Base-by-base conservation (phyloP, 2,329 filamentous ascomycete genomes). In the Juglanconis sp. region DNA sequence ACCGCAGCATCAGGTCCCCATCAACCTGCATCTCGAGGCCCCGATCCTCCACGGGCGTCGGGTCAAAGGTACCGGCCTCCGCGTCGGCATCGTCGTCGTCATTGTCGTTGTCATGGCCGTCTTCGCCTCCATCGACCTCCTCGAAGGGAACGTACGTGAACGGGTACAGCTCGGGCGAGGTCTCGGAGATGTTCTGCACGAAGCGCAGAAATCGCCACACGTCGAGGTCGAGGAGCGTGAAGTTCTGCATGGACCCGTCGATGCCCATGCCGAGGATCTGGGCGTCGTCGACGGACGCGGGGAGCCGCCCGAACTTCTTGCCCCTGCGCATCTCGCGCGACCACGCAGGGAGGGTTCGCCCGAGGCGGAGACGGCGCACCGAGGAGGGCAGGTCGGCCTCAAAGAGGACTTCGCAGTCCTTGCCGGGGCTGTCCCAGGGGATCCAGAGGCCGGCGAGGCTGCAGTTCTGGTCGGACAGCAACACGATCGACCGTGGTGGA, bases 131-230 rank as follows among this genome's bases (percentile, higher is more conserved):
- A 68, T 56, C 67, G 67, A 55, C 40, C 57, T 53, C 54, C 24
- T 38, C 53, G 30, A 52, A 47, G 49, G 62, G 68, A 57, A 70
- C 72, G 32, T 73, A 71, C 3, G 72, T 72, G 62, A 83, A 84
- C 3, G 83, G 81, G 60, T 79, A 85, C 11, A 86, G 72, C 3
- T 69, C 65, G 6, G 71, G 68, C 32, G 79, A 81, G 32, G 73
- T 71, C 51, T 80, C 71, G 34, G 84, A 86, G 52, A 96, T 71
- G 61, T 89, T 88, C 68, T 96, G 88, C 1, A 97, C 70, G 64
- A 94, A 86, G 60, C 82, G 81, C 5, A 98, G 78, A 4, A 96
- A 77, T 6, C 81, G 80, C 84, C 88, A 90, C 7, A 87, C 81
- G 2, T 82, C 73, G 17, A 81, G 68, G 9, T 80, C 76, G 0